Base-by-base conservation (phyloP, 116 monocot genomes). In the Cymodocea nodosa region DNA sequence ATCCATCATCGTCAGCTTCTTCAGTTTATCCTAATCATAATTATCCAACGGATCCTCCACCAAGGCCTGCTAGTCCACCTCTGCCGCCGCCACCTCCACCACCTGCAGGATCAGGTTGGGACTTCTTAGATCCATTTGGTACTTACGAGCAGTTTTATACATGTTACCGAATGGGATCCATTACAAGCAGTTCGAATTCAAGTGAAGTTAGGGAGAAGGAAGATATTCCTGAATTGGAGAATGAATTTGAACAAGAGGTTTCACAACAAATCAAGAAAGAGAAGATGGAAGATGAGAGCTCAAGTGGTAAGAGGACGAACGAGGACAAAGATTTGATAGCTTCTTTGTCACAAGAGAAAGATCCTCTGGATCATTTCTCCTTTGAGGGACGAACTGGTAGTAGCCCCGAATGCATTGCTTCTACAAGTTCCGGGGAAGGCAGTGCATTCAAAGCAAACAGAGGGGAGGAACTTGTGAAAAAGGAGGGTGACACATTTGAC, bases 161-260 rank as follows among this genome's bases (percentile, higher is more conserved):
- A 18, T 13, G 69, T 8, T 81, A 78, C 52, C 50, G 66, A 5
- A 18, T 62, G 48, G 57, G 68, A 5, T 77, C 82, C 7, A 48
- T 36, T 6, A 34, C 50, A 11, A 91, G 88, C 52, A 97, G 87
- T 60, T 63, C 83, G 13, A 73, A 76, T 73, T 85, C 80, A 10
- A 79, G 70, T 20, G 90, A 90, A 54, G 74, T 97, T 39, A 77
- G 97, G 59, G 77, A 75, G 68, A 69, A 61, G 61, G 97, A 97
- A 80, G 97, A 91, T 60, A 97, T 97, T 55, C 97, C 91, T 18
- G 87, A 90, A 60, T 80, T 97, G 58, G 91, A 97, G 59, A 91
- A 87, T 17, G 91, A 85, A 66, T 75, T 65, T 2, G 85, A 91
- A 61, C 51, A 66, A 5, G 84, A 78, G 61, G 9, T 51, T 2